Evolutionary conservation across 1,139 yeast genomes (phyloP).

Genomic region (Saccharomycopsis hybrid): DNA sequence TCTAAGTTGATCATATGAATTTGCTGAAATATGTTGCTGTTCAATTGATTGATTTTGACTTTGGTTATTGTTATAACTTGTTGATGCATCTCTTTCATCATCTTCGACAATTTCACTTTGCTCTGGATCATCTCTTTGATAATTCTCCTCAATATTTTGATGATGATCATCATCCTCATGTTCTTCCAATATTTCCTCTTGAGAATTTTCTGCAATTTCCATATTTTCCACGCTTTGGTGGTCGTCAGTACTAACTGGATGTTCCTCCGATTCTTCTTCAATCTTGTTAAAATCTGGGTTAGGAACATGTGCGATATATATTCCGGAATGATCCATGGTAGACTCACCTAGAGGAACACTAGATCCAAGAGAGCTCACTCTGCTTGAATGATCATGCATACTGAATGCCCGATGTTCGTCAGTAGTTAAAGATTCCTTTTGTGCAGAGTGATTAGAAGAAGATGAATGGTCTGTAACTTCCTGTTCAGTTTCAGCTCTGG

Average conservation of each 20-base stretch:
- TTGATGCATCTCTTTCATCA: too few species aligned
- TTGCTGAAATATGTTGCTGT: neutral
- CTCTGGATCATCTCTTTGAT: neutral
- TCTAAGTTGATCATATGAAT: neutral
- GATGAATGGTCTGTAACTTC: conserved; percentile 9
- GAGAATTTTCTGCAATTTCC: neutral
- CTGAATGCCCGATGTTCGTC: too few species aligned
- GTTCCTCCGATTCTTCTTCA: neutral
- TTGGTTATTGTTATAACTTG: too few species aligned
- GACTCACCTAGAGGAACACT: conserved; percentile 20
- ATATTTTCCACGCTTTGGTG: neutral
- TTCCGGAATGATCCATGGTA: conserved; percentile 14
- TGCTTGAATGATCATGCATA: neutral
- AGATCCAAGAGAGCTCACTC: conserved; percentile 18
- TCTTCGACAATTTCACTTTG: neutral
- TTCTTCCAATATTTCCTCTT: neutral
- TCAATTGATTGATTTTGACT: neutral
- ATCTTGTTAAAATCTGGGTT: neutral
- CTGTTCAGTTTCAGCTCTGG: neutral
- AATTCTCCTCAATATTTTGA: neutral
- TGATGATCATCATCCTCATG: neutral
- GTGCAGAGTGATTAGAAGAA: conserved; percentile 5
- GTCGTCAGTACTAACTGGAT: neutral
- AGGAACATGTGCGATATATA: neutral
- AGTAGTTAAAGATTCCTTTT: neutral